Evolutionary conservation across 2,329 filamentous ascomycete species (phyloP), one percentile per base, ranked within the genome.

Genomic region (Cladophialophora chaetospira): DNA sequence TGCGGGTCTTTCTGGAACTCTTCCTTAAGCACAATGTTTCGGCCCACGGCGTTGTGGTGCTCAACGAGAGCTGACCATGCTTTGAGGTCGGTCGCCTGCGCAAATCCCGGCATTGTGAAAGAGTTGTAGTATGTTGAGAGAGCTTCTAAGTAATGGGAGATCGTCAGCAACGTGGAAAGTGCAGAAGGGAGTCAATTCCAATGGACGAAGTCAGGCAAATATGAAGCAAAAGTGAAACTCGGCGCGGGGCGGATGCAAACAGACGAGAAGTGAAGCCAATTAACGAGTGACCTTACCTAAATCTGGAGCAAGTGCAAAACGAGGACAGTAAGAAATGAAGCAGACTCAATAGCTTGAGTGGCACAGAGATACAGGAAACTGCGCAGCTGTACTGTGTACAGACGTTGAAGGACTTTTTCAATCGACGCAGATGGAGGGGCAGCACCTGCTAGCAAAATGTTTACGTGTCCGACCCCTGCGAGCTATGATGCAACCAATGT

Each of bases 31-130:
- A 96, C 87, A 71, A 97, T 94, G 71, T 87, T 86, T 79, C 92
- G 92, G 70, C 91, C 92, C 45, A 94, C 84, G 63, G 82, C 82
- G 75, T 89, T 87, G 77, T 95, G 91, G 77, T 97, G 92, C 70
- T 89, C 82, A 78, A 96, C 89, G 71, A 99, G 91, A 72, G 89
- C 84, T 73, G 88, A 83, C 93, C 94, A 99, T 71, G 91, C 87
- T 68, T 86, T 81, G 67, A 96, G 87, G 63, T 91, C 88, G 72
- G 86, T 91, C 67, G 93, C 88, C 79, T 95, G 91, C 67, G 89
- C 83, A 85, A 96, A 85, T 61, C 76, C 79, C 56, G 80, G 77
- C 80, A 82, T 82, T 59, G 58, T 15, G 23, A 17, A 46, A 38
- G 62, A 6, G 21, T 9, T 33, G 15, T 25, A 35, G 23, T 15